Evolutionary conservation across 2,329 filamentous ascomycete species (phyloP), one percentile per base, ranked within the genome.

Genomic region (Claviceps sp.): DNA sequence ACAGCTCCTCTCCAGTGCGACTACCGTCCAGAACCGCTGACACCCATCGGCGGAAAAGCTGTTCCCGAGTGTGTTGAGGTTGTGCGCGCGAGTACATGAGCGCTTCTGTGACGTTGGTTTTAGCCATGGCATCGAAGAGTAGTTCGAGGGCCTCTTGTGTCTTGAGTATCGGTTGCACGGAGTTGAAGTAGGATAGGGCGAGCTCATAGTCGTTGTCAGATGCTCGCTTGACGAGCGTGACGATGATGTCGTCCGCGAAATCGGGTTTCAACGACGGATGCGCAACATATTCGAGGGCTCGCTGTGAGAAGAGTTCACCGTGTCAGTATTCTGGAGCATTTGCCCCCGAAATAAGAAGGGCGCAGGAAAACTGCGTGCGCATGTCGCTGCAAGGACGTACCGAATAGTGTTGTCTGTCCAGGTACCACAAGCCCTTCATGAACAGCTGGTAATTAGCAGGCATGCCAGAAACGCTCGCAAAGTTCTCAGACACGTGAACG

Each of bases 221-320:
- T 22, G 80, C 74, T 56, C 81, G 76, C 39, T 77, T 75, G 49
- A 87, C 79, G 4, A 93, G 77, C 4, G 77, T 76, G 26, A 77
- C 76, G 58, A 93, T 75, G 50, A 94, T 90, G 55, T 94, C 86
- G 67, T 93, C 87, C 52, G 86, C 78, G 61, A 93, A 94, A 50
- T 88, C 88, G 38, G 86, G 82, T 20, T 84, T 81, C 4, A 94
- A 75, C 1, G 85, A 87, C 0, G 88, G 88, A 60, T 93, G 84
- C 4, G 86, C 83, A 14, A 95, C 77, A 62, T 84, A 82, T 59
- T 88, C 82, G 29, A 94, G 73, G 2, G 88, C 86, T 56, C 71
- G 68, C 77, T 85, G 48, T n/a, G 5, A 26, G 16, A 23, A 20
- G n/a, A 6, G 26, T 5, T 13, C 2, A 46, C 3, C 11, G 5